Evolutionary conservation across 2,329 filamentous ascomycete genomes (phyloP), one percentile per base, ranked within the genome.

Genomic region (Fusarium sacchari): DNA sequence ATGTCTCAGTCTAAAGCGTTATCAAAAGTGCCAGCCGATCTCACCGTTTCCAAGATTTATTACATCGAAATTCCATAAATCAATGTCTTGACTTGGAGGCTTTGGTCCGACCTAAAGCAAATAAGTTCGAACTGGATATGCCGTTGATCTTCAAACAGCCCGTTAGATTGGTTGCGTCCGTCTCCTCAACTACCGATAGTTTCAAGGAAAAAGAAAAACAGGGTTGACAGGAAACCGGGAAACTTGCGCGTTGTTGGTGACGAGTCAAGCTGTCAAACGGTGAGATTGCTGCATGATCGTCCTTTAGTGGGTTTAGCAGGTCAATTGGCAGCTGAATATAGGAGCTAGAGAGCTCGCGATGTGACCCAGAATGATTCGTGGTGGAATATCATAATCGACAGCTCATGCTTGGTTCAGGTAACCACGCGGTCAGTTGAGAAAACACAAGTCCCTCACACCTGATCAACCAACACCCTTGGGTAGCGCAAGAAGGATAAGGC

Each of bases 201-300:
- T n/a, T 46, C 39, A 53, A 40, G 50, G 50, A 55, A 66, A 69
- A 64, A 57, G 49, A 49, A 55, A 52, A 64, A 26, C 60, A 55
- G n/a, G 46, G 49, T 47, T 74, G 55, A 63, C 42, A 58, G 61
- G 37, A 71, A 64, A 60, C 59, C 36, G 53, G 58, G 59, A 72
- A 50, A 58, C 42, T 56, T 47, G 66, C 34, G 36, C 15, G 34
- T 46, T 18, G 46, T 37, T 60, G 71, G 56, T 42, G 65, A 69
- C 71, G 43, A 61, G 71, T 72, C 71, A 69, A 69, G 58, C 63
- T 74, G 71, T 69, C 71, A 74, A 72, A 56, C 46, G 59, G 44
- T 43, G 52, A 69, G 46, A 44, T 58, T 60, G 56, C 62, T 43
- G 56, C 39, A 67, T 71, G 67, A 69, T 68, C 66, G 58, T 28